phyloP scores from a whole-genome alignment of 2,329 filamentous ascomycete genomes.

The Xylaria arbuscula region DNA sequence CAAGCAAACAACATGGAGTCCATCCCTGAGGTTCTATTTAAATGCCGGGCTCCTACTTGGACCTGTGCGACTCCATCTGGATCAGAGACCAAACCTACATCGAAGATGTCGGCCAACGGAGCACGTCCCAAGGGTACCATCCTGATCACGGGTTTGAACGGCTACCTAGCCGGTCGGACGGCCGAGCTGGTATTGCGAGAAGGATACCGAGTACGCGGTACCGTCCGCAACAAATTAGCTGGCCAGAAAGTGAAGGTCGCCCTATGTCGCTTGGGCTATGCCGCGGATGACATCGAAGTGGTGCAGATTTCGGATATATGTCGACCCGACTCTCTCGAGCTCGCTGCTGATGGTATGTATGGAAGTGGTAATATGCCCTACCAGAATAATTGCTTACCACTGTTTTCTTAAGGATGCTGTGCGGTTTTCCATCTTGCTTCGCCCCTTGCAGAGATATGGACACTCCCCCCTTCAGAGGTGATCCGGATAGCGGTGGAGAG shows the following conservation, averaged over 20 bases:
- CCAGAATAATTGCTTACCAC: slow-evolving; percentile 5
- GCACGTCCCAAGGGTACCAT: slow-evolving; percentile 33
- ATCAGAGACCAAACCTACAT: neutral
- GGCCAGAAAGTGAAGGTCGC: slow-evolving; percentile 44
- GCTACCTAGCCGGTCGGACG: slow-evolving; percentile 47
- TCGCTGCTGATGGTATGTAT: slow-evolving; percentile 42
- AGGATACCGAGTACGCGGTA: slow-evolving; percentile 47
- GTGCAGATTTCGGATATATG: slow-evolving; percentile 45
- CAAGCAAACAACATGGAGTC: slow-evolving; percentile 22
- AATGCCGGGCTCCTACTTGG: slow-evolving; percentile 15
- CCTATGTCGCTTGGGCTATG: slow-evolving; percentile 41
- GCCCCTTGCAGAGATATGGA: slow-evolving; percentile 42
- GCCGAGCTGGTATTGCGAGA: slow-evolving; percentile 43
- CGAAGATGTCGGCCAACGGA: slow-evolving; percentile 21
- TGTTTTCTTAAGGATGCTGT: slow-evolving; percentile 41
- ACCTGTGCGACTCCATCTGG: neutral
- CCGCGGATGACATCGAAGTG: slow-evolving; percentile 41
- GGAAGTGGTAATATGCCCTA: neutral
- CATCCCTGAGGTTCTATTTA: slow-evolving; percentile 16
- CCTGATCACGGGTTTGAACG: slow-evolving; percentile 49
- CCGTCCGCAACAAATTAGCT: slow-evolving; percentile 43
- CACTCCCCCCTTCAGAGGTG: slow-evolving; percentile 41
- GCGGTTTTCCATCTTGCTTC: slow-evolving; percentile 47
- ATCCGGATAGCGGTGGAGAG: slow-evolving; percentile 42
- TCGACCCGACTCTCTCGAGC: slow-evolving; percentile 39